Base-by-base conservation (phyloP, 768 basidiomycete species). In the Russula foetens region DNA sequence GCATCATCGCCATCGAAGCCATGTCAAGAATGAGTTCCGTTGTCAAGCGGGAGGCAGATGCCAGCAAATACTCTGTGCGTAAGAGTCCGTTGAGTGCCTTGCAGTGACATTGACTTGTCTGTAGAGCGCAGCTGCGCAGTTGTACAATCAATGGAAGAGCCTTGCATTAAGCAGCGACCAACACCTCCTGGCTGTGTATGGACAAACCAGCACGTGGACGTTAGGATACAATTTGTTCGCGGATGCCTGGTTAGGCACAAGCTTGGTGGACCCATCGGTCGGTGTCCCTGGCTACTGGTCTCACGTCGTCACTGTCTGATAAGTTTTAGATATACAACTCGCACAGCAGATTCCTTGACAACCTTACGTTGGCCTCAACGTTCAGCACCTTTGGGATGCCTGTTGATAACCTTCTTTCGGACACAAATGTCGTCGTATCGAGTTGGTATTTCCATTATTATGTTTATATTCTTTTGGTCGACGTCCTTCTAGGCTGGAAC, bases 201-300 rank as follows among this genome's bases (percentile, higher is more conserved):
- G 63, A 15, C 26, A 54, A 29, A 7, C 52, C 17, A 48, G 15
- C 48, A 80, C 79, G 60, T 85, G 83, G 84, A 81, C 81, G 4
- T 66, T 84, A 28, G 72, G 80, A 11, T 86, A 88, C 71, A 86
- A 86, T 71, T 66, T 88, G 52, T 85, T 77, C 58, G 81, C 77
- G 11, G 85, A 86, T 67, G 80, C 76, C 67, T 71, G 86, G 43
- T 70, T 86, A 50, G 76, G 77, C 39, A 75, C 81, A 23, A 76
- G 79, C 49, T 68, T 86, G 17, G 81, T 86, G 71, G 65, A 61
- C 11, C 31, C 49, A 58, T 43, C 58, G 28, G 62, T 59, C 12
- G 8, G 66, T 61, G n/a, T 62, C 43, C 8, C 15, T 29, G 28
- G 21, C 28, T 31, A 17, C 24, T 39, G 3, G 15, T n/a, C 48